These are phyloP conservation scores for Xylariaceae sp. DNA, from an alignment of 2,329 filamentous ascomycete species.

Conservation along the genomic window DNA sequence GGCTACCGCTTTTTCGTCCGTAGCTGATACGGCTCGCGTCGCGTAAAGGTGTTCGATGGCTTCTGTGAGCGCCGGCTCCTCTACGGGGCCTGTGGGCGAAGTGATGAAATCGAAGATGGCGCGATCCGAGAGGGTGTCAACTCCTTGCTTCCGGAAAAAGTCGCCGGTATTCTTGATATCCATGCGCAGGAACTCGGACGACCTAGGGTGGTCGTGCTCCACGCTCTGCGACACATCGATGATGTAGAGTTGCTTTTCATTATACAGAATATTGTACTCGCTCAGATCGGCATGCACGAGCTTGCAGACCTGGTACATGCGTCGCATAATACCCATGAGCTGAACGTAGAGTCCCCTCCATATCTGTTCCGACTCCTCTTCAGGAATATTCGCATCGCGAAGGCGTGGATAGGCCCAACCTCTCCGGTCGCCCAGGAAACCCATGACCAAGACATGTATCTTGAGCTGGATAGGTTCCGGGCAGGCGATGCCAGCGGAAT, in stretches of 20 bases:
- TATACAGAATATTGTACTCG: slow-evolving; percentile 96
- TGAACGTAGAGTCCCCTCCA: slow-evolving; percentile 80
- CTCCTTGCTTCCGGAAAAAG: slow-evolving; percentile 83
- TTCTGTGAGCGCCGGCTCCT: slow-evolving; percentile 55
- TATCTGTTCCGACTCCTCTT: slow-evolving; percentile 61
- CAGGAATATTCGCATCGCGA: slow-evolving; percentile 73
- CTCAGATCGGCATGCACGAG: slow-evolving; percentile 94
- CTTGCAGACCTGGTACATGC: slow-evolving; percentile 85
- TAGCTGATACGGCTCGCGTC: slow-evolving; percentile 43
- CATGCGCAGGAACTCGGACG: slow-evolving; percentile 91
- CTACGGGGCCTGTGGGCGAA: slow-evolving; percentile 50
- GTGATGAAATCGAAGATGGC: slow-evolving; percentile 82
- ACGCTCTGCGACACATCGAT: slow-evolving; percentile 98
- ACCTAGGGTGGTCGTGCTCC: slow-evolving; percentile 90
- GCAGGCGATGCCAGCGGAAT: slow-evolving; percentile 79
- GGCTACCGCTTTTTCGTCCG: slow-evolving; percentile 46
- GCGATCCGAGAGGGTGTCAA: slow-evolving; percentile 74
- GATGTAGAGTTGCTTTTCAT: slow-evolving; percentile 76
- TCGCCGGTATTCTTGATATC: slow-evolving; percentile 96
- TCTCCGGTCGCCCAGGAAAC: slow-evolving; percentile 80
- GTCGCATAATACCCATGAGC: slow-evolving; percentile 81
- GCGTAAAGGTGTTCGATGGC: slow-evolving; percentile 64
- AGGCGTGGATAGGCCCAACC: slow-evolving; percentile 85
- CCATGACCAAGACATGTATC: slow-evolving; percentile 93
- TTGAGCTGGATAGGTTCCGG: slow-evolving; percentile 86